phyloP scores from a whole-genome alignment of 768 basidiomycete genomes.

The Suillus weaverae region DNA sequence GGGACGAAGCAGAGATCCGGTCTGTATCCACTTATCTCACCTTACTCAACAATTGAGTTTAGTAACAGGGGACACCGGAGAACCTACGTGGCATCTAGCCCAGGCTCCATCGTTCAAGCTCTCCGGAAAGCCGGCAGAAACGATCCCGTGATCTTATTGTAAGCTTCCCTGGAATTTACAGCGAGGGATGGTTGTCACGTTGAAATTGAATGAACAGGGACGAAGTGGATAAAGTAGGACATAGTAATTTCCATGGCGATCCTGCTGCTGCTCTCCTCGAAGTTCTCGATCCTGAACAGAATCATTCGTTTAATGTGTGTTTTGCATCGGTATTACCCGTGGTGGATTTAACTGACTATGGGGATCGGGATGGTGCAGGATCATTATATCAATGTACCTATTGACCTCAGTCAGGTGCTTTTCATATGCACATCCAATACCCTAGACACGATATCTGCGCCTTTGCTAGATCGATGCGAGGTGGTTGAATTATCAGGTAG shows the following conservation, averaged over 20 bases:
- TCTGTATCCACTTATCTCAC: conserved; percentile 4
- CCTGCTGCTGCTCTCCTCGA: conserved; percentile 89
- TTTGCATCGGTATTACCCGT: neutral
- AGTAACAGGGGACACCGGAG: conserved; percentile 56
- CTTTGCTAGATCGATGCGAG: conserved; percentile 88
- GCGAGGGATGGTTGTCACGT: neutral
- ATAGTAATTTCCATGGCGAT: conserved; percentile 88
- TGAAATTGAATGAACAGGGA: conserved; percentile 42
- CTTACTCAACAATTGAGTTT: conserved; percentile 8
- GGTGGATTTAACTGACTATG: neutral
- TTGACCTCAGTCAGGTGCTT: conserved; percentile 84
- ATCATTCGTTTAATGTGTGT: conserved; percentile 73
- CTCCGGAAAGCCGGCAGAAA: conserved; percentile 77
- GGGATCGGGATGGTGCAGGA: conserved; percentile 49
- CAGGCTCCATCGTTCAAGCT: conserved; percentile 83
- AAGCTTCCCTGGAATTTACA: conserved; percentile 6
- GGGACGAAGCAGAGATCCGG: conserved; percentile 87
- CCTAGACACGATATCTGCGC: conserved; percentile 84
- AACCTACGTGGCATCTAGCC: conserved; percentile 91
- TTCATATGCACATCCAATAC: conserved; percentile 94
- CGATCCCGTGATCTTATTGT: conserved; percentile 80
- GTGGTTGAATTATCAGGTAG: conserved; percentile 75
- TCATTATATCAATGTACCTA: conserved; percentile 88
- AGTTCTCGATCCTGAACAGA: conserved; percentile 93
- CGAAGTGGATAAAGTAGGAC: conserved; percentile 90